Evolutionary conservation across 163 green algal genomes (phyloP).

Genomic region (Volvox carteri): DNA sequence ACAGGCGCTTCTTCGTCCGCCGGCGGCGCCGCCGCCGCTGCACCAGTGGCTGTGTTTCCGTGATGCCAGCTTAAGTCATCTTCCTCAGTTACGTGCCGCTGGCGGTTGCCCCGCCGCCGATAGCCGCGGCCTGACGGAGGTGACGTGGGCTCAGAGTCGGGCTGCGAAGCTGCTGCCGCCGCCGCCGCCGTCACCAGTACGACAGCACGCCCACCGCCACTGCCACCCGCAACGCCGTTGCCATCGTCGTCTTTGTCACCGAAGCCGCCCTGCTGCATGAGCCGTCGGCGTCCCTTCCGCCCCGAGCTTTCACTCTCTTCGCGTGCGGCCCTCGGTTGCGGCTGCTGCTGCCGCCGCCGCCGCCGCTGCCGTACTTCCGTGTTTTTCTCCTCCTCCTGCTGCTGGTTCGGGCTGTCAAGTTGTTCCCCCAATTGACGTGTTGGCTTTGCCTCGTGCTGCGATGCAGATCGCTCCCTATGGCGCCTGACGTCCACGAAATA

Average conservation of each 20-base stretch:
- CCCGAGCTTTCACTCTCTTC: too few relatives aligned
- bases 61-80: background rate
- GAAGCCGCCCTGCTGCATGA: too few relatives aligned
- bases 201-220: background rate
- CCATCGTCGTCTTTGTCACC: too few relatives aligned
- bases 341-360: background rate
- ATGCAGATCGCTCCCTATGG: background rate
- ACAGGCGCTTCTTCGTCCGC: background rate
- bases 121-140: background rate
- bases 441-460: background rate
- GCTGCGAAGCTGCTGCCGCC: background rate
- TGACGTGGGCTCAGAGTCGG: background rate
- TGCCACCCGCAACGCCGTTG: background rate
- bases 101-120: background rate
- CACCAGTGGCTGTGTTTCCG: background rate
- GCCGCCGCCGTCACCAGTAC: background rate
- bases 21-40: background rate
- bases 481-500: constrained; percentile 11
- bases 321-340: too few relatives aligned
- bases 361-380: background rate
- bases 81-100: background rate
- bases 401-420: background rate
- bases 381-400: background rate
- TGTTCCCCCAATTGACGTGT: background rate
- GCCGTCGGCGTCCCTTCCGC: background rate